Percentiles rank a stretch among this genome's conserved stretches.
These are phyloP conservation scores for Saturnispora mendoncae DNA, from an alignment of 805 yeast genomes.

Conservation along the genomic window DNA sequence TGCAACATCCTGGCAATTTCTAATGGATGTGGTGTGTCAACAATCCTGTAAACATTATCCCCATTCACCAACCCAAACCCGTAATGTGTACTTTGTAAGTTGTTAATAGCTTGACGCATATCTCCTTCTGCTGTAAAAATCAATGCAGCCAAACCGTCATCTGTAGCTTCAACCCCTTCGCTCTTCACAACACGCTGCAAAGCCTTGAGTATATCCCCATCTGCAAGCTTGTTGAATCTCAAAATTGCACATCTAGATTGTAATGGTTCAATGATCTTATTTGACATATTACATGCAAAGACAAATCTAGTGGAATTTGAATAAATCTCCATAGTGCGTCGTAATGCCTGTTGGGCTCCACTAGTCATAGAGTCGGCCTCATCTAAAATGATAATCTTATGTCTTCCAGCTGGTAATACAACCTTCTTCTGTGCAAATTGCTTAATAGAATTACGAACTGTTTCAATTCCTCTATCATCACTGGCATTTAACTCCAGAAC, in stretches of 20 bases:
- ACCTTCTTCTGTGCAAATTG: conserved; percentile 94
- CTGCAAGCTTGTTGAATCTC: conserved; percentile 71
- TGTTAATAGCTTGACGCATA: conserved; percentile 96
- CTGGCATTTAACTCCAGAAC: conserved; percentile 91
- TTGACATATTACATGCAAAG: conserved; percentile 94
- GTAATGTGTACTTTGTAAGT: conserved; percentile 86
- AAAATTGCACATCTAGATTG: conserved; percentile 95
- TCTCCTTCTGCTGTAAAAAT: conserved; percentile 97
- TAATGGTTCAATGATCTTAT: conserved; percentile 91
- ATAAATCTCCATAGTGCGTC: conserved; percentile 92
- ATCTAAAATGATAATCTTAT: conserved; percentile 86
- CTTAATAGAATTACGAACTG: conserved; percentile 87
- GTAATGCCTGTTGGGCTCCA: conserved; percentile 90
- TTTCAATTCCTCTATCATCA: conserved; percentile 96
- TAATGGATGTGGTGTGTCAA: conserved; percentile 93
- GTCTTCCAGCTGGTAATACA: conserved; percentile 77
- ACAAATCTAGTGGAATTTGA: conserved; percentile 96
- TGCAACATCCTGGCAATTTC: conserved; percentile 66
- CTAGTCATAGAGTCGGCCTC: conserved; percentile 98
- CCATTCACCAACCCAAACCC: conserved; percentile 90
- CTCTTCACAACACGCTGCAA: conserved; percentile 57
- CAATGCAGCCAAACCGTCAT: conserved; percentile 87
- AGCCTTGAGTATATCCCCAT: conserved; percentile 75
- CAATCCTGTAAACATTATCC: conserved; percentile 88
- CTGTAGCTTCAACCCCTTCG: conserved; percentile 70